Evolutionary conservation across 352 stramenopile genomes (phyloP), one percentile per base, ranked within the genome.

Genomic region (Vaucheria bursata): DNA sequence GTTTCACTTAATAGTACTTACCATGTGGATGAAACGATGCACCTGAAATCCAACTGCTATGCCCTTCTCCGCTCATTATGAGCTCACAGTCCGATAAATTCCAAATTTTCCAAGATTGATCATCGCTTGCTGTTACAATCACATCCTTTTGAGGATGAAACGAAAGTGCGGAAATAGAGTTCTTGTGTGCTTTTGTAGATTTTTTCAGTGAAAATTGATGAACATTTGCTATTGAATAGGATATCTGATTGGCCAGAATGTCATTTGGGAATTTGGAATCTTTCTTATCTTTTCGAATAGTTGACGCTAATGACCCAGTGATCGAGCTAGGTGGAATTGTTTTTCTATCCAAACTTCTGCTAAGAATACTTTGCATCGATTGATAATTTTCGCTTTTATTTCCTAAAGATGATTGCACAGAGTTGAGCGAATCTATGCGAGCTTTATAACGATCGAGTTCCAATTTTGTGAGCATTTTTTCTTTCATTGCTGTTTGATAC

Each of bases 391-490:
- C 39, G 59, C 32, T n/a, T 6, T 35, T 35, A 69, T 1, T 7
- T n/a, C 32, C 32, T 65, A 35, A 69, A 3, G 36, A 2, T 69
- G 7, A 71, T 1, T 45, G 39, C 52, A 68, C 3, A 1, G 8
- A 85, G n/a, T n/a, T n/a, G n/a, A n/a, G n/a, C n/a, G 90, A 89
- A 67, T 96, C 89, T 2, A 90, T 89, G 71, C 88, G 90, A 18
- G 92, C 91, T 35, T 88, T 90, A 72, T 94, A 89, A 0, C 92
- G 90, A 75, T 97, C 93, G 25, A 93, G 85, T 81, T 97, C 92
- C 49, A 97, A 89, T 2, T 91, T 89, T 88, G 96, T 95, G 35
- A 97, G 89, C 92, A 97, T 97, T 81, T 97, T 97, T 82, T 97
- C 93, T 82, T 97, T 97, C 89, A 97, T 97, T 2, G 91, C 91